Percentiles rank a stretch among this genome's conserved stretches.
Evolutionary conservation across 345 rosid species (phyloP).

Genomic region (Lepidium africanum): DNA sequence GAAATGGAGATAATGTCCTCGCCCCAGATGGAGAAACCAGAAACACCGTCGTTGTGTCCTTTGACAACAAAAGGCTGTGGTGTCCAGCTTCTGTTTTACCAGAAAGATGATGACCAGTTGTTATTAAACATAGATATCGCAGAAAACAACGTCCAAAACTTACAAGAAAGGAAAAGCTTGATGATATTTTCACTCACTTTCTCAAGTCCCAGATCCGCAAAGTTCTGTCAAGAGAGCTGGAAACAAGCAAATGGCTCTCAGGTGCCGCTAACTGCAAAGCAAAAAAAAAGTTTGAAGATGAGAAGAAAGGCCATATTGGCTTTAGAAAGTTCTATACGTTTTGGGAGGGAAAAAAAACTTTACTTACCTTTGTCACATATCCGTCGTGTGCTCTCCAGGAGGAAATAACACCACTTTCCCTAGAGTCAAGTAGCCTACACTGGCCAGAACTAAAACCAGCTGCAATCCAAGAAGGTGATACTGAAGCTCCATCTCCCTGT

Average conservation of each 20-base stretch:
- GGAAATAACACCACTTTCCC: constrained; percentile 59
- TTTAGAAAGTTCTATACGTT: not conserved
- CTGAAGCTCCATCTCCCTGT: constrained; percentile 38
- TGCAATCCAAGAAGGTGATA: constrained; percentile 72
- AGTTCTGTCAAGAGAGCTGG: constrained; percentile 83
- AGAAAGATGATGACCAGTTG: not conserved
- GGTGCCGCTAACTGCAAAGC: constrained; percentile 66
- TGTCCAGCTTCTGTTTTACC: constrained; percentile 49
- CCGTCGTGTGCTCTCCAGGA: constrained; percentile 93
- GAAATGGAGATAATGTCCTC: constrained; percentile 82
- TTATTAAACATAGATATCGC: not conserved
- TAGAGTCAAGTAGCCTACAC: constrained; percentile 67
- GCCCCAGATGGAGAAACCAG: constrained; percentile 82
- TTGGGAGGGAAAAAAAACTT: not conserved
- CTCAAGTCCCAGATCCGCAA: constrained; percentile 84
- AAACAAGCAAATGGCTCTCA: constrained; percentile 76
- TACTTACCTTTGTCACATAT: constrained; percentile 68
- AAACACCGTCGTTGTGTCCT: constrained; percentile 74
- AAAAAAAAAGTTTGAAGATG: not conserved
- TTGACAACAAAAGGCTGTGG: constrained; percentile 44
- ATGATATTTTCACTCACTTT: constrained; percentile 36
- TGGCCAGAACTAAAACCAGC: constrained; percentile 87
- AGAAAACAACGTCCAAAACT: not conserved
- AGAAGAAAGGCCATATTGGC: not conserved
- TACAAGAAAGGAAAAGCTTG: not conserved